These are phyloP conservation scores for Coniella vitis DNA, from an alignment of 2,329 filamentous ascomycete genomes.

Conservation along the genomic window DNA sequence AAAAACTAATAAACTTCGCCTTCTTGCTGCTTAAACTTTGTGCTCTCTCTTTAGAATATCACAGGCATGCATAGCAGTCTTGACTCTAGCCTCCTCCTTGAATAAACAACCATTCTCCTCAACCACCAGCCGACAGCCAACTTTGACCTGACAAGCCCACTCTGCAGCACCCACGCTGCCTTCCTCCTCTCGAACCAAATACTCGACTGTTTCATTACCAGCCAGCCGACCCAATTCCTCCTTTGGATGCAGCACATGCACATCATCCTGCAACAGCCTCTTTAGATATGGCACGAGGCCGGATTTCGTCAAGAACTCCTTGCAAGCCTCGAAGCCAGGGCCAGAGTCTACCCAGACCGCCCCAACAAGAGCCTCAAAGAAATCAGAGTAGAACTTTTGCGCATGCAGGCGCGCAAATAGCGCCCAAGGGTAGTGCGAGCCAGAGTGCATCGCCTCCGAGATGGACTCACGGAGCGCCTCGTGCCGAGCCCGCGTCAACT, in stretches of 20 bases:
- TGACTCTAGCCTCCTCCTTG: slow-evolving; percentile 46
- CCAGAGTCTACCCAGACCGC: slow-evolving; percentile 80
- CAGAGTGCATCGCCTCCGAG: slow-evolving; percentile 39
- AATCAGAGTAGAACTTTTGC: slow-evolving; percentile 75
- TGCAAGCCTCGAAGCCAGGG: slow-evolving; percentile 47
- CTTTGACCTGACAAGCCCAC: slow-evolving; percentile 40
- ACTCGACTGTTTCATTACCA: slow-evolving; percentile 44
- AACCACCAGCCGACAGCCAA: slow-evolving; percentile 41
- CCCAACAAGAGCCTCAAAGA: slow-evolving; percentile 74
- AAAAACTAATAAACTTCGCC: too few species aligned
- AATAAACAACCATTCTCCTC: slow-evolving; percentile 38
- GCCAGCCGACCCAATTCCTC: slow-evolving; percentile 59
- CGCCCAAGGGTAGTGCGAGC: slow-evolving; percentile 67
- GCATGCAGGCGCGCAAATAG: slow-evolving; percentile 57
- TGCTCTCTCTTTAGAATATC: slow-evolving; percentile 22
- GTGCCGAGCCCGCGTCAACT: slow-evolving; percentile 38
- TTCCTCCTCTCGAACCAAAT: slow-evolving; percentile 33
- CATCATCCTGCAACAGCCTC: slow-evolving; percentile 49
- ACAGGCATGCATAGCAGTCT: slow-evolving; percentile 48
- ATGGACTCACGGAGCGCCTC: slow-evolving; percentile 42
- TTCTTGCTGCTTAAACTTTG: background rate
- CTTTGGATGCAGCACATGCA: slow-evolving; percentile 60
- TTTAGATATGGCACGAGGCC: slow-evolving; percentile 60
- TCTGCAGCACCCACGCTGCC: slow-evolving; percentile 17
- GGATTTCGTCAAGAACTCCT: slow-evolving; percentile 51